Evolutionary conservation across 257 asterid genomes (phyloP), one percentile per base, ranked within the genome.

Genomic region (Plantago ovata): DNA sequence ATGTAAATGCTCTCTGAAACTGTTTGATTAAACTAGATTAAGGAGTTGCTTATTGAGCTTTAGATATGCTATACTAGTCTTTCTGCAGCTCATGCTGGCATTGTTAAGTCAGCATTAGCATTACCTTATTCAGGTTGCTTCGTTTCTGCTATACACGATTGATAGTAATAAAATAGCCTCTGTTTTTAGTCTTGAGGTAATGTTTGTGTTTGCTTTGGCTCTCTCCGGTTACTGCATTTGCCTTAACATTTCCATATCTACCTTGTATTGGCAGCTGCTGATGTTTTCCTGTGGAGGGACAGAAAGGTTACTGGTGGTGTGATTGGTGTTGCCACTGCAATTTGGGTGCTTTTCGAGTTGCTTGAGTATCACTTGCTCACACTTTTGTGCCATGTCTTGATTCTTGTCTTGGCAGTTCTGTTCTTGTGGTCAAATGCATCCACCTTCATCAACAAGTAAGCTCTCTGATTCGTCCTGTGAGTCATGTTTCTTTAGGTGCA

Each of bases 331-430:
- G 95, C 81, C 22, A 90, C 96, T 49, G 81, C 85, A 57, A 67
- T 87, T 66, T 90, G 95, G 95, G 91, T 90, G 79, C 83, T 90
- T 44, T 90, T 87, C 67, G 98, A 90, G 72, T 77, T 90, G 87
- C 79, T 87, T 53, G 89, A 90, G 55, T 90, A 90, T 66, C 95
- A 90, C 68, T 68, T 90, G 72, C 91, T 90, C 24, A 71, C 98
- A 3, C 81, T 90, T 40, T 84, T 90, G 41, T 87, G 98, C 85
- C 98, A 90, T 64, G 51, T 87, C 53, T 67, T 90, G 66, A 84
- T 90, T 59, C 78, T 83, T 71, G 86, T 80, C 41, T 67, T 87
- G 63, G 94, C 87, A 40, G 21, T 87, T 64, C 72, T 79, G 48
- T 87, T 90, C 84, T 77, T 87, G 77, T 82, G 93, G 94, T 84